phyloP scores from a whole-genome alignment of 2,329 filamentous ascomycete species.

The Pyricularia pennisetigena region DNA sequence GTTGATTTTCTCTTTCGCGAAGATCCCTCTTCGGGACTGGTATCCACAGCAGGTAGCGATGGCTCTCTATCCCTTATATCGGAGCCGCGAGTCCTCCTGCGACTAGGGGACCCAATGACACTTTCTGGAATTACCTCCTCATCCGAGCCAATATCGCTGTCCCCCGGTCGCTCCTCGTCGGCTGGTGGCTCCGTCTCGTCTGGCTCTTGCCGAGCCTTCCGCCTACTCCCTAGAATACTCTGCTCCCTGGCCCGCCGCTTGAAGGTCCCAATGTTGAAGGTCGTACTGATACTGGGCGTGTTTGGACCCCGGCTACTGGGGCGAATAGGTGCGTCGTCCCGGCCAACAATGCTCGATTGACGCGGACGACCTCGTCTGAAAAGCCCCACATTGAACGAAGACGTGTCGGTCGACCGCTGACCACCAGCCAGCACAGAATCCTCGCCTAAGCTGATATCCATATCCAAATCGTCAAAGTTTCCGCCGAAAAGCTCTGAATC shows the following conservation, averaged over 20 bases:
- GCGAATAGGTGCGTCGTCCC: slow-evolving; percentile 40
- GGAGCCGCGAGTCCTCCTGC: slow-evolving; percentile 1
- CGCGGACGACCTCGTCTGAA: slow-evolving; percentile 34
- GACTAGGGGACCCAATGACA: background rate
- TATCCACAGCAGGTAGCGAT: slow-evolving; percentile 5
- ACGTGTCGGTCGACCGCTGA: slow-evolving; percentile 30
- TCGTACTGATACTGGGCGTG: slow-evolving; percentile 37
- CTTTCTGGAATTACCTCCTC: background rate
- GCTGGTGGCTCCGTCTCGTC: slow-evolving; percentile 11
- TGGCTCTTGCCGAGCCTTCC: slow-evolving; percentile 23
- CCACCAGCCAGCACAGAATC: slow-evolving; percentile 16
- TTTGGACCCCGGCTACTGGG: slow-evolving; percentile 40
- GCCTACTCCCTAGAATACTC: slow-evolving; percentile 47
- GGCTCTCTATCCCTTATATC: background rate
- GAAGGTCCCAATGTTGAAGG: slow-evolving; percentile 48
- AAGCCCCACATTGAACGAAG: slow-evolving; percentile 34
- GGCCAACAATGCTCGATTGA: slow-evolving; percentile 39
- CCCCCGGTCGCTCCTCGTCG: slow-evolving; percentile 12
- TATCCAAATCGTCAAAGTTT: slow-evolving; percentile 26
- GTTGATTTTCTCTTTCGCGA: slow-evolving; percentile 48
- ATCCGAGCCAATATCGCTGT: background rate
- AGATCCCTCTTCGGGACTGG: slow-evolving; percentile 14
- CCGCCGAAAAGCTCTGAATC: slow-evolving; percentile 36
- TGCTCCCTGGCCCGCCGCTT: slow-evolving; percentile 47
- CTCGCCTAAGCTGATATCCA: slow-evolving; percentile 24